Base-by-base conservation (phyloP, 1,139 yeast genomes). In the Zygosaccharomyces pseudobailii region DNA sequence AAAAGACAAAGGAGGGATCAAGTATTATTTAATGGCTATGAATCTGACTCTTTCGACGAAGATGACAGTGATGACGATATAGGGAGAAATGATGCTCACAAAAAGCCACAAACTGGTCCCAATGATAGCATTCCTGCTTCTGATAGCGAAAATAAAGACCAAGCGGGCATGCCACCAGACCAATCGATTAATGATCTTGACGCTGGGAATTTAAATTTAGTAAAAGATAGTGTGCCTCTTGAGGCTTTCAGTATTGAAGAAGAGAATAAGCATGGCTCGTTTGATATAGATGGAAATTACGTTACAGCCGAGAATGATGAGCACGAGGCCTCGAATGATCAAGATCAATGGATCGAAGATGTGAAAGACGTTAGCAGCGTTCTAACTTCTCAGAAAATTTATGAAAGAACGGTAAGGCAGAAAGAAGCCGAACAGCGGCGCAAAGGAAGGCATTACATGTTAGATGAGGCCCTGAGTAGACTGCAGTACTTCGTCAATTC, bases 221-320 rank as follows among this genome's bases (percentile, higher is more conserved):
- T 19, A 13, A 31, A 9, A 25, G 36, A 13, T 17, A 31, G 25
- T 36, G 28, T 53, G 13, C 36, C 42, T 21, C 35, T 58, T 7
- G 64, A 59, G 36, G 55, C 61, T 5, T 61, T 61, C 38, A 52
- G 57, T 39, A 34, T 61, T 13, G 53, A 55, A 6, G 56, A 57
- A 20, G 65, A 59, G 33, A 20, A 19, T 10, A 34, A 52, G 27
- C 36, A 49, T 17, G 66, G 63, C 2, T 47, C 37, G n/a, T 56
- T 57, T 31, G 64, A 62, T 35, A 19, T 8, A 21, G 47, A 51
- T 42, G 64, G 63, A n/a, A 58, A 58, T 38, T 60, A 55, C 36
- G 45, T 51, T 1, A 48, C 49, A 40, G 22, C 31, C 3, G 32
- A 44, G 10, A 23, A 28, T 7, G 39, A 49, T 22, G 41, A 30